phyloP scores from a whole-genome alignment of 208 protist genomes.

The Trypanosoma avium region DNA sequence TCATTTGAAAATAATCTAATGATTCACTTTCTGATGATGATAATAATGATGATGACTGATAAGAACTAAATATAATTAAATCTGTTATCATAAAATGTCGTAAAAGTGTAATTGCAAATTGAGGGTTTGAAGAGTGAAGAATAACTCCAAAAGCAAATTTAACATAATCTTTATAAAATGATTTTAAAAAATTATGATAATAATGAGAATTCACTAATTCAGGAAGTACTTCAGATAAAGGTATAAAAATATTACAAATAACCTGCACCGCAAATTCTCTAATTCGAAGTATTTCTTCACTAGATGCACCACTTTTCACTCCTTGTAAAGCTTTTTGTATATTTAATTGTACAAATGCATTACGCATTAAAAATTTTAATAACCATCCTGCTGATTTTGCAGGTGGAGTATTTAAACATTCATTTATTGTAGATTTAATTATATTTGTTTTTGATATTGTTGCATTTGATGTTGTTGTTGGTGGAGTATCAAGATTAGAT shows the following conservation, averaged over 20 bases:
- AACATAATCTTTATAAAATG: constrained; percentile 43
- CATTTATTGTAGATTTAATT: not conserved
- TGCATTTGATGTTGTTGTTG: not conserved
- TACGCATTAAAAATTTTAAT: constrained; percentile 52
- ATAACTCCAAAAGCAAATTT: constrained; percentile 42
- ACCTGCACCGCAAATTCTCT: constrained; percentile 43
- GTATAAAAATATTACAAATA: constrained; percentile 30
- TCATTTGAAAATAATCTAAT: constrained; percentile 12
- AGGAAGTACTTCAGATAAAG: constrained; percentile 34
- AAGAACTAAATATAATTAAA: constrained; percentile 23
- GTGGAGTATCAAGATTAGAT: constrained; percentile 39
- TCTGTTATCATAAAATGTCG: constrained; percentile 50
- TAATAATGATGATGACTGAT: not conserved
- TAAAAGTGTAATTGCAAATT: constrained; percentile 39
- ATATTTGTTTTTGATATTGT: not conserved
- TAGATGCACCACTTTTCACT: constrained; percentile 10
- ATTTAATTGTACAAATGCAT: constrained; percentile 45
- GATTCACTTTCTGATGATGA: no score
- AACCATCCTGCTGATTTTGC: constrained; percentile 53
- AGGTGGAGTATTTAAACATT: no score
- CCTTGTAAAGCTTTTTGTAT: constrained; percentile 19
- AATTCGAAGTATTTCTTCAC: constrained; percentile 10
- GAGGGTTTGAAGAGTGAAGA: constrained; percentile 27
- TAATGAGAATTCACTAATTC: constrained; percentile 32
- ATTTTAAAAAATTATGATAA: constrained; percentile 48